Evolutionary conservation across 2,329 filamentous ascomycete species (phyloP).

Genomic region (Fusarium brevicatenulatum): DNA sequence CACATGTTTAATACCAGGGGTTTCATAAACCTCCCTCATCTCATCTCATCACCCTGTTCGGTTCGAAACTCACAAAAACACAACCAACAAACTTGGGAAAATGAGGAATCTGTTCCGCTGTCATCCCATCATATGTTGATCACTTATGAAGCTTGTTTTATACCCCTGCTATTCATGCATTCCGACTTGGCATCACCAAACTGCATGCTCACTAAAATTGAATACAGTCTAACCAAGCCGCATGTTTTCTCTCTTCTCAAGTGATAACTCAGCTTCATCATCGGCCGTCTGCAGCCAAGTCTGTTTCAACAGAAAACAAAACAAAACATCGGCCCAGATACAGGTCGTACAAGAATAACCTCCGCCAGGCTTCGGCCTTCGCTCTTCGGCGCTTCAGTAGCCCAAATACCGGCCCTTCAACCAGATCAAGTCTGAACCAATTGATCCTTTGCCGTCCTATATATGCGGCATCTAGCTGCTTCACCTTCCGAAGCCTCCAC

Average conservation of each 20-base stretch:
- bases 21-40: conserved; percentile 3
- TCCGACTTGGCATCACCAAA: neutral
- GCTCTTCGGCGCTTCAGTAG: conserved; percentile 11
- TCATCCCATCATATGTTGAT: conserved; percentile 29
- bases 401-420: neutral
- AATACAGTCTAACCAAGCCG: neutral
- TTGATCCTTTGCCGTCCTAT: neutral
- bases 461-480: neutral
- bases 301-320: conserved; percentile 6
- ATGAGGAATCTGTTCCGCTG: conserved; percentile 31
- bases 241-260: neutral
- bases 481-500: neutral
- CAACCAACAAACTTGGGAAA: neutral
- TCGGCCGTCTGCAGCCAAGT: neutral
- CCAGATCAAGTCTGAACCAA: neutral
- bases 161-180: neutral
- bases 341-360: neutral
- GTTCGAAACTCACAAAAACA: neutral
- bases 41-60: neutral
- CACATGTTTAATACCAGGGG: conserved; percentile 24
- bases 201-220: neutral
- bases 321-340: neutral
- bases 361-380: neutral
- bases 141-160: neutral
- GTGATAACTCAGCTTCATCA: neutral